Evolutionary conservation across 2,329 filamentous ascomycete species (phyloP).

Genomic region (Emericellopsis cladophorae): DNA sequence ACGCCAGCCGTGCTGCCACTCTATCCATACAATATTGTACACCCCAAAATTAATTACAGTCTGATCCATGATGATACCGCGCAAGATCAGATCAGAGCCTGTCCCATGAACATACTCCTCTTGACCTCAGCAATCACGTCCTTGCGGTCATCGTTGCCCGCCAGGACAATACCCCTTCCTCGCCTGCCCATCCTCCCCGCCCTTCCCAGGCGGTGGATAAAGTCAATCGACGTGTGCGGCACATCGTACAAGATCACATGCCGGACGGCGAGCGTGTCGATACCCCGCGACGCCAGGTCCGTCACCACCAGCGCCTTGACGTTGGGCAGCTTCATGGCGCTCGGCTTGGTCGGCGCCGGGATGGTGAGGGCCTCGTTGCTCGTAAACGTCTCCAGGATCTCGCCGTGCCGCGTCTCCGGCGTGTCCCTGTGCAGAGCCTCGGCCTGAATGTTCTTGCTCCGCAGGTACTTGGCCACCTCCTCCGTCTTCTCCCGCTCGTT

Average conservation of each 20-base stretch:
- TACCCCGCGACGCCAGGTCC: conserved; percentile 81
- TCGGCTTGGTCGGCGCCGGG: conserved; percentile 12
- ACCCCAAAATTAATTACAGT: background rate
- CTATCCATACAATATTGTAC: background rate
- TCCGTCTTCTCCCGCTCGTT: conserved; percentile 88
- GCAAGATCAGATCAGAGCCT: conserved; percentile 54
- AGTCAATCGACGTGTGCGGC: conserved; percentile 95
- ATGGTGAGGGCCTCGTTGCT: conserved; percentile 26
- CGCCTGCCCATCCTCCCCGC: conserved; percentile 87
- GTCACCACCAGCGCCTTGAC: conserved; percentile 91
- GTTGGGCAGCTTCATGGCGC: conserved; percentile 48
- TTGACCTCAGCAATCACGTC: conserved; percentile 88
- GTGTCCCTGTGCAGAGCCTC: conserved; percentile 77
- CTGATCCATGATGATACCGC: too few relatives aligned
- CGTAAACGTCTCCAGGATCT: conserved; percentile 68
- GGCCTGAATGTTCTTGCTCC: conserved; percentile 78
- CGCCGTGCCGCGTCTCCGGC: conserved; percentile 60
- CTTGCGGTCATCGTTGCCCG: conserved; percentile 78
- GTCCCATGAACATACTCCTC: conserved; percentile 75
- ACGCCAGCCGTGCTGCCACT: too few relatives aligned
- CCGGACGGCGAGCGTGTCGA: conserved; percentile 83
- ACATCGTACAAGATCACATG: conserved; percentile 94
- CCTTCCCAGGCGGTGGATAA: conserved; percentile 88
- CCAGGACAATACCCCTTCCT: conserved; percentile 79
- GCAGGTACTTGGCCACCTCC: conserved; percentile 67